A percentile compares a stretch with the other conserved stretches of the same genome.
Conservation (phyloP, 108 stramenopile species). For the Pelagomonas calceolata region DNA sequence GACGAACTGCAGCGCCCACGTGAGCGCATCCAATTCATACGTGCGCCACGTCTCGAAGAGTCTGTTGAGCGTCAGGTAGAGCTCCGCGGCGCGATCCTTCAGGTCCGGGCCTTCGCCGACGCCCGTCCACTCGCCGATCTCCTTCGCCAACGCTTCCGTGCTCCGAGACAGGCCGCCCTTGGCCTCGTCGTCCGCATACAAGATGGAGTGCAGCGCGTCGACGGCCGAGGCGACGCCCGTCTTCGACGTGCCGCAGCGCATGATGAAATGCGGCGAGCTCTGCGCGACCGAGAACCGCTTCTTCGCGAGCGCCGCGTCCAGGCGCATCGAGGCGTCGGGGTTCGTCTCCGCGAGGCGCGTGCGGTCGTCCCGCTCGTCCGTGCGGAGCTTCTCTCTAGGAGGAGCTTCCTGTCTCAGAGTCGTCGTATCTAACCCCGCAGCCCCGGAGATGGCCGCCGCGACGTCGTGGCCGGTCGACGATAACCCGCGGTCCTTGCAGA, state of each 20-base stretch:
- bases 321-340: not conserved
- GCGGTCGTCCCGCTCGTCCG: not conserved
- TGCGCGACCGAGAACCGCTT: not conserved
- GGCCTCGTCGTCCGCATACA: not conserved
- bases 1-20: not conserved
- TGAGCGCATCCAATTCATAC: not conserved
- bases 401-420: not conserved
- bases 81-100: not conserved
- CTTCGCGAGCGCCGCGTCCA: not conserved
- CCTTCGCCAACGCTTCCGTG: not conserved
- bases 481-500: constrained; percentile 9
- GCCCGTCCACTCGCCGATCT: not conserved
- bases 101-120: not conserved
- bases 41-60: not conserved
- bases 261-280: not conserved
- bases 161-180: not conserved
- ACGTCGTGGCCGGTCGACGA: not conserved
- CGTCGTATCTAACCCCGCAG: not conserved
- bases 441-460: not conserved
- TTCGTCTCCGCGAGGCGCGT: not conserved
- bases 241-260: not conserved
- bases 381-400: not conserved
- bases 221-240: not conserved
- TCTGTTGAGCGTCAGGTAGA: not conserved
- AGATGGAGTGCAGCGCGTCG: not conserved